Conservation (phyloP, 179 eudicot genomes). For the Patellifolia procumbens region DNA sequence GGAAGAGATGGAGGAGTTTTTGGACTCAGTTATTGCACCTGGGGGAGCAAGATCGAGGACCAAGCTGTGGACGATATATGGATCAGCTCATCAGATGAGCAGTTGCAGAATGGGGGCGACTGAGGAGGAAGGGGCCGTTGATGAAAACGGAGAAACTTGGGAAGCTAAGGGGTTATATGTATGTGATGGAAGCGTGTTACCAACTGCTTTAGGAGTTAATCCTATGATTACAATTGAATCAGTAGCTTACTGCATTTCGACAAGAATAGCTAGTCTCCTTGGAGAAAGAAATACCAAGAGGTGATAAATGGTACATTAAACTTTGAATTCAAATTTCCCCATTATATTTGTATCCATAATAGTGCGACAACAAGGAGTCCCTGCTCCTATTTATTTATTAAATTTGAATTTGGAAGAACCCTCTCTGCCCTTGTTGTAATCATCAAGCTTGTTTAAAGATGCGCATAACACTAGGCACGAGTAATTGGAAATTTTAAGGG, state of each 20-base stretch:
- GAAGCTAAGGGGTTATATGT: constrained; percentile 71
- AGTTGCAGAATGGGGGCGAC: constrained; percentile 73
- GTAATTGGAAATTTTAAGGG: no score
- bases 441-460: no score
- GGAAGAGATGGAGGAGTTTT: constrained; percentile 54
- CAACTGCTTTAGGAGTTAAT: constrained; percentile 72
- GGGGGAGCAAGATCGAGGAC: constrained; percentile 24
- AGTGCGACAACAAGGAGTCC: no score
- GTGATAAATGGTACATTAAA: neutral
- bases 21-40: constrained; percentile 53
- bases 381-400: no score
- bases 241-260: constrained; percentile 64
- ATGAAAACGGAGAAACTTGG: constrained; percentile 79
- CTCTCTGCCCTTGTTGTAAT: no score
- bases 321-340: no score
- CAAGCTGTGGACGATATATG: constrained; percentile 44
- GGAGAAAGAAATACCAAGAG: constrained; percentile 16
- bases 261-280: constrained; percentile 42
- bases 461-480: no score
- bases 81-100: constrained; percentile 79
- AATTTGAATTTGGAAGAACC: no score
- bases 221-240: constrained; percentile 85
- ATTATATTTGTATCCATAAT: no score
- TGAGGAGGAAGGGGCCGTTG: constrained; percentile 60
- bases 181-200: constrained; percentile 70